phyloP scores from a whole-genome alignment of 768 basidiomycete genomes.

The Pholiota microspora region DNA sequence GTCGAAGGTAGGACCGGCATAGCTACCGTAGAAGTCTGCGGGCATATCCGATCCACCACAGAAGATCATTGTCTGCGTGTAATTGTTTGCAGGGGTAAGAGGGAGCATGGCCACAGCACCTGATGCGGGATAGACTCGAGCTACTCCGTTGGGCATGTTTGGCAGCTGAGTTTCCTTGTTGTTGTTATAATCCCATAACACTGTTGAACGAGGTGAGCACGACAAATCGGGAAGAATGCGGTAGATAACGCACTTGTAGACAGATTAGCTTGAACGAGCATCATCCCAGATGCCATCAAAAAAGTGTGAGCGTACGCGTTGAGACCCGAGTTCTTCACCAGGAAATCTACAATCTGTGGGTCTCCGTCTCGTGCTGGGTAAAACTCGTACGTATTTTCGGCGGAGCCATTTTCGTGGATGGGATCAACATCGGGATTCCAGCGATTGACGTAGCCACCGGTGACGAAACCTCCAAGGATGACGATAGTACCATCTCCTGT shows the following conservation, averaged over 20 bases:
- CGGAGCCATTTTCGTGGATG: slow-evolving; percentile 56
- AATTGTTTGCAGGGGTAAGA: slow-evolving; percentile 86
- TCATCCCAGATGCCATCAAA: slow-evolving; percentile 71
- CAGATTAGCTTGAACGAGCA: slow-evolving; percentile 81
- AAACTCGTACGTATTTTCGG: slow-evolving; percentile 84
- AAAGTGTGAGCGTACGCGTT: slow-evolving; percentile 76
- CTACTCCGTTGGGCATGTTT: slow-evolving; percentile 69
- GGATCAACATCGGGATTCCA: slow-evolving; percentile 72
- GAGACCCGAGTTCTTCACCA: slow-evolving; percentile 68
- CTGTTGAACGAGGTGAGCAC: slow-evolving; percentile 10
- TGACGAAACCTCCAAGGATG: slow-evolving; percentile 79
- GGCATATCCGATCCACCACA: slow-evolving; percentile 88
- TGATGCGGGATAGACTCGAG: slow-evolving; percentile 87
- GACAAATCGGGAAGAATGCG: background rate
- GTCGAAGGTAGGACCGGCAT: slow-evolving; percentile 67
- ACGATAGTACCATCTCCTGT: slow-evolving; percentile 75
- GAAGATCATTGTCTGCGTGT: slow-evolving; percentile 80
- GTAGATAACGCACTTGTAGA: slow-evolving; percentile 58
- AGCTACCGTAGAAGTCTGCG: slow-evolving; percentile 70
- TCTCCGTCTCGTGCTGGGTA: slow-evolving; percentile 58
- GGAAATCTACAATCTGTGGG: slow-evolving; percentile 59
- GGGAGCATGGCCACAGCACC: slow-evolving; percentile 90
- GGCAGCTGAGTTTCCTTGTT: slow-evolving; percentile 66
- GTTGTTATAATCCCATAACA: slow-evolving; percentile 33
- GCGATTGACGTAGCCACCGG: slow-evolving; percentile 77